phyloP scores from a whole-genome alignment of 2,329 filamentous ascomycete species.

The Tolypocladium tropicale region DNA sequence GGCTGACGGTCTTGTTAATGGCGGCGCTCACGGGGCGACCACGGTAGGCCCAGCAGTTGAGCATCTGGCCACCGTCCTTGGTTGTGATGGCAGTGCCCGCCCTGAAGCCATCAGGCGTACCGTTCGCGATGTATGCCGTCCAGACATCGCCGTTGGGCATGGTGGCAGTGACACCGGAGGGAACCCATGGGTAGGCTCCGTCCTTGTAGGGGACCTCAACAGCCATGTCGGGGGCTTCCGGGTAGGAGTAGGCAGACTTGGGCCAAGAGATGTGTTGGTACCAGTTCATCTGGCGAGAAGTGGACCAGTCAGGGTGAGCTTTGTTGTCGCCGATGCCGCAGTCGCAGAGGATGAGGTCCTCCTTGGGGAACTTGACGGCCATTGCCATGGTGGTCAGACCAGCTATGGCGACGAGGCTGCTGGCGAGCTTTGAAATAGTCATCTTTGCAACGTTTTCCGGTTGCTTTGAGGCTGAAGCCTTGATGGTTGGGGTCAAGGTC shows the following conservation, averaged over 20 bases:
- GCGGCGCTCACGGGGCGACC: conserved; percentile 27
- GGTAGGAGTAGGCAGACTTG: conserved; percentile 20
- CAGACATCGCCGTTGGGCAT: conserved; percentile 28
- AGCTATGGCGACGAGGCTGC: conserved; percentile 10
- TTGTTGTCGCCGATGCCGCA: conserved; percentile 31
- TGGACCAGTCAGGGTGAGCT: conserved; percentile 28
- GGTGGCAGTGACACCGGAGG: conserved; percentile 24
- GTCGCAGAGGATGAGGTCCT: conserved; percentile 29
- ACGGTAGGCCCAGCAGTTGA: conserved; percentile 32
- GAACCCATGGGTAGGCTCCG: conserved; percentile 28
- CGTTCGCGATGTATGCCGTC: conserved; percentile 31
- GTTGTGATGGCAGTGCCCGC: conserved; percentile 29
- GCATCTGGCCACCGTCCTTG: conserved; percentile 26
- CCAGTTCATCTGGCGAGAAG: conserved; percentile 34
- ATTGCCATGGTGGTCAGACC: conserved; percentile 10
- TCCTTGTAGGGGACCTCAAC: conserved; percentile 27
- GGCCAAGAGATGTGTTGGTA: conserved; percentile 28
- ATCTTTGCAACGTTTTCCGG: conserved; percentile 7
- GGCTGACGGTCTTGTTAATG: conserved; percentile 26
- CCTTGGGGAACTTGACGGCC: conserved; percentile 18
- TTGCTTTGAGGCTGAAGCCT: neutral
- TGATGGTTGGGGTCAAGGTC: neutral
- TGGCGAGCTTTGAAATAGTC: conserved; percentile 12
- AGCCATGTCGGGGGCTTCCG: conserved; percentile 25
- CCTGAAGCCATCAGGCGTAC: conserved; percentile 27